phyloP scores from a whole-genome alignment of 192 early-diverging fungal species.

The Coemansia sp. region DNA sequence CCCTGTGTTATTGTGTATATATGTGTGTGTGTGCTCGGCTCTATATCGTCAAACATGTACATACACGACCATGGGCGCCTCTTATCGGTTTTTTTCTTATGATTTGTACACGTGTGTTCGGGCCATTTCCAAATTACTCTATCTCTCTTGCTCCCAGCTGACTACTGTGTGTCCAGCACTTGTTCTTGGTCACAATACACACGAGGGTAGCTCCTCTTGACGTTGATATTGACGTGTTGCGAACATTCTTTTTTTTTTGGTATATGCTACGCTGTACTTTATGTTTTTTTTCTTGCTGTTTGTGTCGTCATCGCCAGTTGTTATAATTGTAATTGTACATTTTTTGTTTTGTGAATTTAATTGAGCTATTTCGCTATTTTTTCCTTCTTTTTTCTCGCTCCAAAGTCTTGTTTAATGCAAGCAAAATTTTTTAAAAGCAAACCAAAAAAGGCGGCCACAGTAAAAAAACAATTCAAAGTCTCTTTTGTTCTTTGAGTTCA shows the following conservation, averaged over 20 bases:
- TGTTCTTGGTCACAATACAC: not conserved
- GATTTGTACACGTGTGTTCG: not conserved
- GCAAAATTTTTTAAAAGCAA: no score
- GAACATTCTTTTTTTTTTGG: not conserved
- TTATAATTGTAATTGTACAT: not conserved
- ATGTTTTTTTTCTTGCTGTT: not conserved
- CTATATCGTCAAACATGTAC: no score
- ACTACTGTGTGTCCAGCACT: not conserved
- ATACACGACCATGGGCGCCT: not conserved
- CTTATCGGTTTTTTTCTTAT: not conserved
- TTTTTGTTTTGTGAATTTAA: not conserved
- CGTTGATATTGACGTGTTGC: no score
- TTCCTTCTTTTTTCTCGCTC: no score
- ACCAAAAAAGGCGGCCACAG: no score
- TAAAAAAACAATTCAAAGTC: no score
- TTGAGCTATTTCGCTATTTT: no score
- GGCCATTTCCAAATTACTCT: not conserved
- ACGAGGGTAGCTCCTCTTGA: not conserved
- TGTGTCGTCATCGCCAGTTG: not conserved
- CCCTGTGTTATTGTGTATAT: not conserved
- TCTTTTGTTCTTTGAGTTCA: no score
- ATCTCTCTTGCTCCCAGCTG: not conserved
- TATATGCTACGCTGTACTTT: not conserved
- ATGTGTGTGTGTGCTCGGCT: no score
- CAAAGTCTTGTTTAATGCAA: no score